phyloP scores from a whole-genome alignment of 2,329 filamentous ascomycete genomes.

The Calonectria pteridis region DNA sequence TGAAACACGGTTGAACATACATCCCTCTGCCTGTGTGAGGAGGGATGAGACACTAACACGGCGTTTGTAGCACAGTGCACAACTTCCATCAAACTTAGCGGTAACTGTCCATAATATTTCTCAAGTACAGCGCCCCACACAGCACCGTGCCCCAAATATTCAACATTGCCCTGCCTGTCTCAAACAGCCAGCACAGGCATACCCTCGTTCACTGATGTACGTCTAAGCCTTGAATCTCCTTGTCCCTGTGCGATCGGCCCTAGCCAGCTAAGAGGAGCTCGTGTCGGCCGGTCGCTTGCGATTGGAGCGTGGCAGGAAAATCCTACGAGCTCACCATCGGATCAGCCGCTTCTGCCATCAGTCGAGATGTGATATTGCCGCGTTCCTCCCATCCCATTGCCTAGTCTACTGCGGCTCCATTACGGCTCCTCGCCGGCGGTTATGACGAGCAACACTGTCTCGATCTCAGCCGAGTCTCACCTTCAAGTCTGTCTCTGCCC shows the following conservation, averaged over 20 bases:
- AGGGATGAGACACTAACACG: constrained; percentile 15
- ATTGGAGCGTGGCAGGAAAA: not conserved
- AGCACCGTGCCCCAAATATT: constrained; percentile 4
- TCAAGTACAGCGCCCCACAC: not conserved
- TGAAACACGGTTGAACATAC: constrained; percentile 14
- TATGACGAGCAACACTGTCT: constrained; percentile 21
- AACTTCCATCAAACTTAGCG: constrained; percentile 13
- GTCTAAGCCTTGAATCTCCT: not conserved
- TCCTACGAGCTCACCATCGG: not conserved
- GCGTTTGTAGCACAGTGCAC: constrained; percentile 24
- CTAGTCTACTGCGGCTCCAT: constrained; percentile 26
- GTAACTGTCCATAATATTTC: not conserved
- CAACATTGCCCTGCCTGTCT: constrained; percentile 7
- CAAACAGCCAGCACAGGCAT: constrained; percentile 3
- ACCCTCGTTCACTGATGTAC: not conserved
- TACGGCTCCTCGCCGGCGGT: constrained; percentile 32
- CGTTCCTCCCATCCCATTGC: not conserved
- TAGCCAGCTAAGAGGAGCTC: not conserved
- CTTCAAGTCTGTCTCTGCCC: not conserved
- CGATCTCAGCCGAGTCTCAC: constrained; percentile 15
- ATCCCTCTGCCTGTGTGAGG: constrained; percentile 5
- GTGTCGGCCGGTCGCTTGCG: not conserved
- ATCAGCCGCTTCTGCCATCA: not conserved
- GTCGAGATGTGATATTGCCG: not conserved
- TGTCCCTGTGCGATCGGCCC: not conserved